phyloP scores from a whole-genome alignment of 1,139 yeast genomes.

The Wickerhamomyces sp. region DNA sequence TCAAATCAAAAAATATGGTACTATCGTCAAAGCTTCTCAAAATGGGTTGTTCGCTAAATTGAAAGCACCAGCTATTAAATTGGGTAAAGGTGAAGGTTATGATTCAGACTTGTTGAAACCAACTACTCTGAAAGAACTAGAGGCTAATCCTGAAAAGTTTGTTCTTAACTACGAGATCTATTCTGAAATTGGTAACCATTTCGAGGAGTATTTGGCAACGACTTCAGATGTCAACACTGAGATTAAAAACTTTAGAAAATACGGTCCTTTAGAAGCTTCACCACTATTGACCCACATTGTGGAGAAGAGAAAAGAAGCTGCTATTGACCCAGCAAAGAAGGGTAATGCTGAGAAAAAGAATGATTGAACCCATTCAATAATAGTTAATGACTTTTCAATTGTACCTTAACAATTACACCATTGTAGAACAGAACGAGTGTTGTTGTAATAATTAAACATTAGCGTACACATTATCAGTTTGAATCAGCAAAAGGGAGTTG shows the following conservation, averaged over 20 bases:
- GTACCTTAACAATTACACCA: no score
- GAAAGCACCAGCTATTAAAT: constrained; percentile 53
- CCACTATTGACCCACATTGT: constrained; percentile 36
- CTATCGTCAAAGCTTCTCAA: constrained; percentile 73
- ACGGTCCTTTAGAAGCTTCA: constrained; percentile 50
- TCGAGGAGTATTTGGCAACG: constrained; percentile 30
- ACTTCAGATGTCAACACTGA: constrained; percentile 29
- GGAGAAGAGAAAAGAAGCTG: constrained; percentile 24
- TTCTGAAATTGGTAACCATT: constrained; percentile 42
- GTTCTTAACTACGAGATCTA: constrained; percentile 49
- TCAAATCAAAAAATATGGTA: constrained; percentile 66
- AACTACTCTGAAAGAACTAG: constrained; percentile 27
- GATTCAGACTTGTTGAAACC: constrained; percentile 46
- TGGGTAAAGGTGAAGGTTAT: constrained; percentile 80
- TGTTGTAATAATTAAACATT: no score
- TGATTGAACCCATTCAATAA: no score
- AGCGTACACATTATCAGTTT: no score
- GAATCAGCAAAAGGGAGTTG: no score
- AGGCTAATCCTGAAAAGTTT: constrained; percentile 34
- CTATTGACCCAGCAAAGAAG: not conserved
- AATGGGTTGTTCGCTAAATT: constrained; percentile 62
- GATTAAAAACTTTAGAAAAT: constrained; percentile 46
- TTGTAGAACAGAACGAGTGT: no score
- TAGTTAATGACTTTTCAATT: no score
- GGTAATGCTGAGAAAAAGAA: constrained; percentile 11